These are phyloP conservation scores for Fistulina hepatica DNA, from an alignment of 1,284 basidiomycete species.

Conservation along the genomic window DNA sequence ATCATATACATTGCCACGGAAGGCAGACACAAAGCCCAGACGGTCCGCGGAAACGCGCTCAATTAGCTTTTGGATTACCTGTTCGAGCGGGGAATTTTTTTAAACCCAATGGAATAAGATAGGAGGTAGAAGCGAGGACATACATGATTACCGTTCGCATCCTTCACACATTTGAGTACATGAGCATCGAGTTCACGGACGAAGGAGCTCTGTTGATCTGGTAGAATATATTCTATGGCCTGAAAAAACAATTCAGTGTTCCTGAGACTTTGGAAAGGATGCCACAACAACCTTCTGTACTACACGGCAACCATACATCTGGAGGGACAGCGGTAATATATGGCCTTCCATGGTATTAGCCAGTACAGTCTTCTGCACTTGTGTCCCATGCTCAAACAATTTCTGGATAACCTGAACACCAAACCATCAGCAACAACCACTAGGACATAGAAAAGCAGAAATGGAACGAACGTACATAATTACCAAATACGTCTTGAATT, in stretches of 20 bases:
- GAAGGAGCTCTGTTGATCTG: slow-evolving; percentile 67
- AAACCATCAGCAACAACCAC: slow-evolving; percentile 7
- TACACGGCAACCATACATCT: slow-evolving; percentile 96
- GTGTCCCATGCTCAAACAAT: slow-evolving; percentile 83
- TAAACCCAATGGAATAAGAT: slow-evolving; percentile 8
- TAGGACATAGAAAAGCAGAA: not conserved
- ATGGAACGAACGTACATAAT: slow-evolving; percentile 58
- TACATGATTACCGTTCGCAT: slow-evolving; percentile 95
- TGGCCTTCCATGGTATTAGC: slow-evolving; percentile 73
- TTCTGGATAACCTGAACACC: slow-evolving; percentile 79
- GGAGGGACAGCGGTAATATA: slow-evolving; percentile 69
- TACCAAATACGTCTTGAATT: slow-evolving; percentile 94
- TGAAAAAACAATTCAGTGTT: slow-evolving; percentile 22
- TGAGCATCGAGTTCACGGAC: slow-evolving; percentile 76
- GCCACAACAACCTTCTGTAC: slow-evolving; percentile 60
- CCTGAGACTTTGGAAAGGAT: slow-evolving; percentile 4
- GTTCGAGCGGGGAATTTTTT: slow-evolving; percentile 2
- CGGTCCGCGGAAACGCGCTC: slow-evolving; percentile 69
- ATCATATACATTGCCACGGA: slow-evolving; percentile 76
- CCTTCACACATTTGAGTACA: slow-evolving; percentile 82
- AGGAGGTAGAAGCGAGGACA: slow-evolving; percentile 15
- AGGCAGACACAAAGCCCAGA: slow-evolving; percentile 69
- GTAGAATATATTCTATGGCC: slow-evolving; percentile 77
- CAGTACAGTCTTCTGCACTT: slow-evolving; percentile 63
- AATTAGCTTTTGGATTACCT: slow-evolving; percentile 79